Percentiles rank a stretch among this genome's conserved stretches.
Conservation (phyloP, 176 grass and related monocot species). For the Oryza australiensis region DNA sequence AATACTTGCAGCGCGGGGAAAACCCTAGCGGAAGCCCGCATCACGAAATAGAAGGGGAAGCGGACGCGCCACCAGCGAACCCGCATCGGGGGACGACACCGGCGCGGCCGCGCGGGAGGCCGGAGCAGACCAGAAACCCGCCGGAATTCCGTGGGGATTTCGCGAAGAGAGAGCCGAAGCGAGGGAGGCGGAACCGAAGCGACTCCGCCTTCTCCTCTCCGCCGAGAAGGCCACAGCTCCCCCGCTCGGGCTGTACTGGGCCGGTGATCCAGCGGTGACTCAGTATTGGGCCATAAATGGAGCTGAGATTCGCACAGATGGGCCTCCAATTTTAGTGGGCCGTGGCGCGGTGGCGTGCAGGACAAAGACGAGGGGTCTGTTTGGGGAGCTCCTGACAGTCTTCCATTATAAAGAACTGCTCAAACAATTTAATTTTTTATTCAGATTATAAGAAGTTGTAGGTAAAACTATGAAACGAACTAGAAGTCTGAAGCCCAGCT, state of each 20-base stretch:
- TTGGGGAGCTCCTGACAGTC: no score
- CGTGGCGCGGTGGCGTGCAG: no score
- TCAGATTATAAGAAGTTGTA: no score
- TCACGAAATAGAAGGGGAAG: neutral
- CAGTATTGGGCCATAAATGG: neutral
- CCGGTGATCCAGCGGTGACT: neutral
- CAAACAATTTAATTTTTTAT: no score
- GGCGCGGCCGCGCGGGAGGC: neutral
- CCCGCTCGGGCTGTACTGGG: neutral
- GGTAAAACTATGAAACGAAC: no score
- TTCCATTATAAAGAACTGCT: no score
- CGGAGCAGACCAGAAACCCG: neutral
- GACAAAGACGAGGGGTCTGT: no score
- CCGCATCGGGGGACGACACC: neutral
- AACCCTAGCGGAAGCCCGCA: constrained; percentile 27
- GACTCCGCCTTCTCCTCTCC: neutral
- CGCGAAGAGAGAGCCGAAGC: neutral
- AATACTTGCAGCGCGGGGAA: neutral
- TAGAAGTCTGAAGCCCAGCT: no score
- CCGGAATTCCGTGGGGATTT: neutral
- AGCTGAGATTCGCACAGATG: neutral
- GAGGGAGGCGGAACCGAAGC: neutral
- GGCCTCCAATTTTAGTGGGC: neutral
- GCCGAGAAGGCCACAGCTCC: neutral
- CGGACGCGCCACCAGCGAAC: neutral